Percentiles rank a stretch among this genome's conserved stretches.
These are phyloP conservation scores for Penicillium thymicola DNA, from an alignment of 2,329 filamentous ascomycete species.

Conservation along the genomic window DNA sequence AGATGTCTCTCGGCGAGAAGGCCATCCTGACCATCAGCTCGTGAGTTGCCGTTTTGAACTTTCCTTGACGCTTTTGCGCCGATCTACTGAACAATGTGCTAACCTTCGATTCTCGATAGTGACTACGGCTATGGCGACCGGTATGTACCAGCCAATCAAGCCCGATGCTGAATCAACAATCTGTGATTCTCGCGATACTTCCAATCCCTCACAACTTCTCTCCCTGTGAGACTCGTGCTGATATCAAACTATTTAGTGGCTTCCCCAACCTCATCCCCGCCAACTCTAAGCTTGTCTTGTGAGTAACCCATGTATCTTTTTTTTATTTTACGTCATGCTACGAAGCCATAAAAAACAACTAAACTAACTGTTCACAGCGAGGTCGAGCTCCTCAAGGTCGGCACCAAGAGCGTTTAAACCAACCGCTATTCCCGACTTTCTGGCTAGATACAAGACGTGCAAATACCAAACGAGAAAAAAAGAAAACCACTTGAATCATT, in stretches of 20 bases:
- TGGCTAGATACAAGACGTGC: background rate
- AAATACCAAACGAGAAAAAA: background rate
- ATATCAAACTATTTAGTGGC: conserved; percentile 52
- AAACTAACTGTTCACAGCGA: conserved; percentile 49
- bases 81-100: conserved; percentile 3
- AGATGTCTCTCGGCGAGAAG: conserved; percentile 90
- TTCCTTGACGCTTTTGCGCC: background rate
- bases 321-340: background rate
- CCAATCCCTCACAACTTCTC: background rate
- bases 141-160: conserved; percentile 29
- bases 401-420: conserved; percentile 45
- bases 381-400: conserved; percentile 65
- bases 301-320: conserved; percentile 44
- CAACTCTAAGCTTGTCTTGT: conserved; percentile 78
- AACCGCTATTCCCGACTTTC: background rate
- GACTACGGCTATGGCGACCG: conserved; percentile 41
- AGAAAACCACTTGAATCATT: background rate
- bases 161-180: background rate
- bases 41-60: conserved; percentile 47
- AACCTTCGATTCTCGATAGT: conserved; percentile 19
- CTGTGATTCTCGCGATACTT: background rate
- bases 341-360: background rate
- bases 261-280: conserved; percentile 76
- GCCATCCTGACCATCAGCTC: conserved; percentile 76
- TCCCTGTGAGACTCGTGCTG: background rate